These are phyloP conservation scores for Xylaria scruposa DNA, from an alignment of 495 filamentous ascomycete genomes.

Conservation along the genomic window DNA sequence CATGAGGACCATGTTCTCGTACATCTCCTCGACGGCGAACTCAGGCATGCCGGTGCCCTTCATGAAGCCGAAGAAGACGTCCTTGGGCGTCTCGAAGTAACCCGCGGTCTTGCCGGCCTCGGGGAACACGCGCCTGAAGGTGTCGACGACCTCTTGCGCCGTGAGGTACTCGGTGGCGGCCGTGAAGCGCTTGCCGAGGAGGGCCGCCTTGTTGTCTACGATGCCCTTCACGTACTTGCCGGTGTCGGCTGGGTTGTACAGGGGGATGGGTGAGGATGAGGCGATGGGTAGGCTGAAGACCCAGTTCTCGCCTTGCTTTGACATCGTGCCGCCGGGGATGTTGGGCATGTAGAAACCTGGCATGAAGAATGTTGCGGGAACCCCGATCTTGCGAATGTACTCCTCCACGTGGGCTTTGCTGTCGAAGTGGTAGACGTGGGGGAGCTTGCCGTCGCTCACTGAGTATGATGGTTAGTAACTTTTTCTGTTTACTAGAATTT, in stretches of 20 bases:
- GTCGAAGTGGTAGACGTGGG: conserved; percentile 68
- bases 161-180: conserved; percentile 61
- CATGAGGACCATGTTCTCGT: conserved; percentile 61
- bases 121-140: conserved; percentile 56
- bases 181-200: conserved; percentile 50
- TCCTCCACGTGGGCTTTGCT: conserved; percentile 64
- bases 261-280: conserved; percentile 50
- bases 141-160: conserved; percentile 51
- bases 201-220: conserved; percentile 45
- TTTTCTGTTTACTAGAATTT: background rate
- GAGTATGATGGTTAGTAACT: background rate
- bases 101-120: conserved; percentile 55
- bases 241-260: conserved; percentile 62
- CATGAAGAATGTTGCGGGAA: conserved; percentile 62
- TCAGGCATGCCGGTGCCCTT: conserved; percentile 46
- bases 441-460: conserved; percentile 53
- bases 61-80: conserved; percentile 55
- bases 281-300: conserved; percentile 53
- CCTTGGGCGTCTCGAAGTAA: conserved; percentile 51
- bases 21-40: conserved; percentile 53
- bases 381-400: conserved; percentile 56
- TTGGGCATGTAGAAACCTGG: conserved; percentile 68
- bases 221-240: conserved; percentile 64
- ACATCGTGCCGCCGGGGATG: conserved; percentile 41
- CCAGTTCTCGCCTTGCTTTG: conserved; percentile 44